phyloP scores from a whole-genome alignment of 495 filamentous ascomycete species.

The Hypoxylon trugodes region DNA sequence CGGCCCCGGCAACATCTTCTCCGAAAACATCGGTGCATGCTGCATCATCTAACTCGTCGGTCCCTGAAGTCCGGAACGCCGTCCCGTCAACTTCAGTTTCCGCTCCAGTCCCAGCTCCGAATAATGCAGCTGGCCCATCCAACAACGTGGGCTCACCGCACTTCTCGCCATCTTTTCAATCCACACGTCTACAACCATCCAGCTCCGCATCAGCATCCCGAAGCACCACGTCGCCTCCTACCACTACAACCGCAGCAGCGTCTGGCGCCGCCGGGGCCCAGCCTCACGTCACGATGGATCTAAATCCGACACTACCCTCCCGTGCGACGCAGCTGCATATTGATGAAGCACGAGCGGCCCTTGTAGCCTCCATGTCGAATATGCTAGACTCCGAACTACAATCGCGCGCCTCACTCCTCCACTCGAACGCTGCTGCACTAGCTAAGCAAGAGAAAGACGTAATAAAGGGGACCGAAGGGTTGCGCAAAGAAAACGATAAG shows the following conservation, averaged over 20 bases:
- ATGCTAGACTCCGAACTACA: slow-evolving; percentile 76
- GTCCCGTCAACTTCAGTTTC: slow-evolving; percentile 8
- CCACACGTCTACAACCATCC: slow-evolving; percentile 22
- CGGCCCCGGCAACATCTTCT: slow-evolving; percentile 13
- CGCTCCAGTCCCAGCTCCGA: slow-evolving; percentile 14
- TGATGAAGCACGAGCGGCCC: slow-evolving; percentile 74
- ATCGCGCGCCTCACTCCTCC: slow-evolving; percentile 77
- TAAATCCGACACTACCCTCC: slow-evolving; percentile 40
- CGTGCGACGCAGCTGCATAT: slow-evolving; percentile 54
- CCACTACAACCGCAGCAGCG: slow-evolving; percentile 22
- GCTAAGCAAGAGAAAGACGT: slow-evolving; percentile 77
- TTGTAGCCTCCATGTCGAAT: slow-evolving; percentile 79
- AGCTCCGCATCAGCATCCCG: slow-evolving; percentile 30
- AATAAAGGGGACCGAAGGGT: slow-evolving; percentile 65
- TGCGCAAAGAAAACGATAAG: slow-evolving; percentile 76
- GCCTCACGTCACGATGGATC: slow-evolving; percentile 28
- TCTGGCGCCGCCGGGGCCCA: slow-evolving; percentile 18
- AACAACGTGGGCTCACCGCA: slow-evolving; percentile 9
- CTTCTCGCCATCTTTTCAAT: slow-evolving; percentile 19
- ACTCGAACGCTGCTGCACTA: slow-evolving; percentile 74
- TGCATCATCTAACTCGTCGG: slow-evolving; percentile 13
- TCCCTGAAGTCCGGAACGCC: slow-evolving; percentile 9
- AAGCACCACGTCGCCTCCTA: slow-evolving; percentile 26
- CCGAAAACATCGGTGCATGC: slow-evolving; percentile 21
- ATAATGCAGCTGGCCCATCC: slow-evolving; percentile 14